Evolutionary conservation across 306 rosid species (phyloP), one percentile per base, ranked within the genome.

Genomic region (Vigna radiata): DNA sequence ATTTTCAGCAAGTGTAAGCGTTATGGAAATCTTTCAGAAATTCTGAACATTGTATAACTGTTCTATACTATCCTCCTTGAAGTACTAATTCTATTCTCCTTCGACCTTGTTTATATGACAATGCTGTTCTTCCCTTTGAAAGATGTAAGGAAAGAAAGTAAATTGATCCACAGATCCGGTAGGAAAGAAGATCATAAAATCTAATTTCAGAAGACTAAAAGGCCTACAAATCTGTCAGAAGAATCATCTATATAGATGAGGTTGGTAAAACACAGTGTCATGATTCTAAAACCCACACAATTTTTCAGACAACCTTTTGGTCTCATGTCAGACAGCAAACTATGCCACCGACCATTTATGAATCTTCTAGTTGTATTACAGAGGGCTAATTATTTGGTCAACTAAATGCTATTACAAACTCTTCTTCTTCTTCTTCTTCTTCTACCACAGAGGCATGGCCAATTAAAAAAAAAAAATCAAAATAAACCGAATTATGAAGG

Each of bases 271-370:
- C 19, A 29, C 13, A 68, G 60, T 27, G 61, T 46, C 59, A 43
- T 43, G 70, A 72, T 39, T 62, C 67, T 19, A 16, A 25, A 65
- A 68, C 19, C 49, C 74, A 53, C 68, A 72, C 1, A 10, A 9
- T 7, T 62, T 25, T 71, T 70, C 66, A 61, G 66, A 7, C 67
- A 63, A 10, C 66, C 23, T 79, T 79, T 50, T 25, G 53, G 41
- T 72, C 44, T 63, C 66, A 23, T 62, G 33, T 37, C 66, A 53
- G 68, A 17, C 31, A 39, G 9, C 17, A 23, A 39, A 50, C 31
- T 61, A 43, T 53, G 66, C 43, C 72, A 37, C 66, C 58, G 18
- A 25, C 14, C 49, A 64, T 31, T 6, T 14, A 7, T 33, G 41
- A 56, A 61, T 61, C 66, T 75, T 81, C 60, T 39, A 23, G 27